A percentile compares a stretch with the other conserved stretches of the same genome.
phyloP scores from a whole-genome alignment of 495 filamentous ascomycete species.

The Podospora pseudoanserina region DNA sequence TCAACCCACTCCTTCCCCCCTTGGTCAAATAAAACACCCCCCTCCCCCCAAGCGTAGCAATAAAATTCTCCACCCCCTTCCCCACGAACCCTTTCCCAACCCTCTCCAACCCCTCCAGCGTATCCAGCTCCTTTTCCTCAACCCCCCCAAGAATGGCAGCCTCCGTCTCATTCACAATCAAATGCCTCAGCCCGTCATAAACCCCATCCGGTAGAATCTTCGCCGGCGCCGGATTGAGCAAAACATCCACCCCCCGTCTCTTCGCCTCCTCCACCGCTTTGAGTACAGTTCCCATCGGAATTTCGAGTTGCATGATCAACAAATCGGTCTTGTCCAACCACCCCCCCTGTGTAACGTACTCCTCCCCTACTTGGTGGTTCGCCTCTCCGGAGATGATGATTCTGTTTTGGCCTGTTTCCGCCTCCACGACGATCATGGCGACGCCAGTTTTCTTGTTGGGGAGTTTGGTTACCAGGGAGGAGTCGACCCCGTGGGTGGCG shows the following conservation, averaged over 20 bases:
- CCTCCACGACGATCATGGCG: slow-evolving; percentile 79
- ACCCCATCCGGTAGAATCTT: slow-evolving; percentile 62
- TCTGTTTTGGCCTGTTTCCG: slow-evolving; percentile 75
- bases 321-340: slow-evolving; percentile 46
- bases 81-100: slow-evolving; percentile 58
- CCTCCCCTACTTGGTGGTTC: slow-evolving; percentile 50
- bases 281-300: slow-evolving; percentile 68
- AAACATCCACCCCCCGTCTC: slow-evolving; percentile 50
- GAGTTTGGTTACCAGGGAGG: slow-evolving; percentile 46
- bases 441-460: slow-evolving; percentile 64
- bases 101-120: slow-evolving; percentile 38
- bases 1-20: slow-evolving; percentile 37
- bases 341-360: background rate
- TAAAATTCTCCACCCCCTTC: slow-evolving; percentile 67
- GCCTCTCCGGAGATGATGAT: slow-evolving; percentile 80
- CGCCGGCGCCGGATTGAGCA: slow-evolving; percentile 86
- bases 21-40: slow-evolving; percentile 60
- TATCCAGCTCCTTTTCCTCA: slow-evolving; percentile 46
- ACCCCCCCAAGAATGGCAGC: slow-evolving; percentile 64
- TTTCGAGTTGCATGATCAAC: slow-evolving; percentile 86
- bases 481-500: slow-evolving; percentile 59
- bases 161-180: slow-evolving; percentile 91
- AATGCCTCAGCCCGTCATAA: slow-evolving; percentile 66
- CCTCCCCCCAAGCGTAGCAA: slow-evolving; percentile 78
- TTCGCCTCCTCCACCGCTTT: slow-evolving; percentile 57